These are phyloP conservation scores for Amanita rubescens DNA, from an alignment of 768 basidiomycete genomes.

Conservation along the genomic window DNA sequence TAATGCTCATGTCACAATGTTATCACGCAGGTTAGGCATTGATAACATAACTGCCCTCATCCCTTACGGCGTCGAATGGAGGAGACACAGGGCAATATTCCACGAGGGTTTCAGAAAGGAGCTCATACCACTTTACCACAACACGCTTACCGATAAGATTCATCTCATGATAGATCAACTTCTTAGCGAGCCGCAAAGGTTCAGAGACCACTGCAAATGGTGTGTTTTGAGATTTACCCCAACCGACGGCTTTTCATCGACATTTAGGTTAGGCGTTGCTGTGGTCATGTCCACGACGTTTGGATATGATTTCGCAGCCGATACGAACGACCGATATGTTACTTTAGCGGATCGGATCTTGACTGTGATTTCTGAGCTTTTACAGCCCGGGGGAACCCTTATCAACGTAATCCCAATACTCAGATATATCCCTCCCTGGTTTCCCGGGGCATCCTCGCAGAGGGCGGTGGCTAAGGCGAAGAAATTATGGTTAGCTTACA, in stretches of 20 bases:
- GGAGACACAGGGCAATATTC: neutral
- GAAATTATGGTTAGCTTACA: neutral
- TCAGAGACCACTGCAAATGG: neutral
- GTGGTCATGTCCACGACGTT: neutral
- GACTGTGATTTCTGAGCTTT: neutral
- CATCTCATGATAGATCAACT: neutral
- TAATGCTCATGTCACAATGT: too few species aligned
- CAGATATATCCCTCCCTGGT: slow-evolving; percentile 2
- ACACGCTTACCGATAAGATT: neutral
- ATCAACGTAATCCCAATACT: slow-evolving; percentile 1
- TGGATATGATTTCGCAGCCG: neutral
- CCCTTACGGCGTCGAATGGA: neutral
- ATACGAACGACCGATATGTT: neutral
- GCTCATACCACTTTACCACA: neutral
- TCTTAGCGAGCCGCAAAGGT: neutral
- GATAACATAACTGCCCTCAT: neutral
- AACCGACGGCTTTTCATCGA: neutral
- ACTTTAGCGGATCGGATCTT: neutral
- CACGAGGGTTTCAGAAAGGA: slow-evolving; percentile 1
- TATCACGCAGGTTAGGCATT: neutral
- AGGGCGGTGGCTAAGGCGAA: neutral
- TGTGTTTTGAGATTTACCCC: neutral
- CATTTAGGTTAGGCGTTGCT: neutral
- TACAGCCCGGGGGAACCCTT: neutral
- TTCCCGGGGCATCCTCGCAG: neutral